Base-by-base conservation (phyloP, 495 filamentous ascomycete species). In the Patellaria atrata region DNA sequence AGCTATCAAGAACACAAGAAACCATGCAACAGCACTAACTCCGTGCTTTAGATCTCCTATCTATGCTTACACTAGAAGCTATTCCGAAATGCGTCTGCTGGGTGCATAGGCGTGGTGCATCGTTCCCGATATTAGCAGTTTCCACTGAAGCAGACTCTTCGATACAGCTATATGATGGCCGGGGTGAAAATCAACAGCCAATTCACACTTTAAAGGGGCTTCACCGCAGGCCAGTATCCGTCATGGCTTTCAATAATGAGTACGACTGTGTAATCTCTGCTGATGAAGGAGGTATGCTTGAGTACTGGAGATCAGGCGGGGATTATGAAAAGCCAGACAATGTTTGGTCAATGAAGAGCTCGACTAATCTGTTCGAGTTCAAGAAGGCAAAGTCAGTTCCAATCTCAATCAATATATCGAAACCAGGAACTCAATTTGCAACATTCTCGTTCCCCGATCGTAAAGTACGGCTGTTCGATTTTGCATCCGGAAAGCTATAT, bases 381-480 rank as follows among this genome's bases (percentile, higher is more conserved):
- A 94, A 91, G 48, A 96, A 62, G 41, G 52, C 51, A 34, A 96
- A 93, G 52, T 87, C 83, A 0, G 66, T 77, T 0, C 85, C 89
- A 0, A 68, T 79, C 11, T 79, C 80, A n/a, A 58, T 99, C 29
- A 82, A 79, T 0, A 69, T 99, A 26, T 93, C 86, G 0, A 82
- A 86, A 0, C 78, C 79, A 0, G 80, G 83, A 5, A 67, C 72
- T 20, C 79, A 81, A 14, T 94, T 96, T 51, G 81, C 79, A 3
- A 84, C 85, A 0, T 75, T 91, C 45, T 99, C 89, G 1, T 77
- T 94, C 50, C 89, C 89, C 0, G 89, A 99, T 55, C 77, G 89
- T 14, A 82, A 85, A 52, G 68, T 96, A 14, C 78, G 89, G 4
- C 56, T 99, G 25, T 99, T 96, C 44, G 85, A 96, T 45, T 96